Conservation (phyloP, 768 basidiomycete species). For the Xanthoconium purpureum region DNA sequence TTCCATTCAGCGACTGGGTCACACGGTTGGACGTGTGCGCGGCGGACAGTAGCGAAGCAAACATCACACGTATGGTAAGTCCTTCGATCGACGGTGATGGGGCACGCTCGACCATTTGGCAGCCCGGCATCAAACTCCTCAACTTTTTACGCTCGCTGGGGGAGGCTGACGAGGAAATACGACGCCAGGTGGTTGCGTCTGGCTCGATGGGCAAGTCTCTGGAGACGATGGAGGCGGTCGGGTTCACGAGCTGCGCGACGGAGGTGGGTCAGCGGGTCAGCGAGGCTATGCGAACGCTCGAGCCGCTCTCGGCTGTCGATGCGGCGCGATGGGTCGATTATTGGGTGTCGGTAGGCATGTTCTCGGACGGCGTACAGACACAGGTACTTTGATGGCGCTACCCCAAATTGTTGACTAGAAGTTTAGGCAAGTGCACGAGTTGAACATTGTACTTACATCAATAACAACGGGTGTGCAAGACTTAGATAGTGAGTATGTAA, state of each 20-base stretch:
- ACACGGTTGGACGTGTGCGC: conserved; percentile 22
- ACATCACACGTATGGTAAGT: conserved; percentile 30
- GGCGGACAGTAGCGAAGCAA: conserved; percentile 17
- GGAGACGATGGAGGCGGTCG: not conserved
- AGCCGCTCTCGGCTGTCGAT: conserved; percentile 25
- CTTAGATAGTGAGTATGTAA: too few relatives aligned
- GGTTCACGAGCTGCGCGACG: conserved; percentile 21
- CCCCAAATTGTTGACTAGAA: not conserved
- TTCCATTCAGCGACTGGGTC: conserved; percentile 33
- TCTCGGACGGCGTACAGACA: conserved; percentile 1
- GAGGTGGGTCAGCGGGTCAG: conserved; percentile 32
- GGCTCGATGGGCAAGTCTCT: not conserved
- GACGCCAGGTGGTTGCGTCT: not conserved
- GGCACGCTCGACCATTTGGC: not conserved
- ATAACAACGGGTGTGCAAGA: too few relatives aligned
- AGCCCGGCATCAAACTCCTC: conserved; percentile 36
- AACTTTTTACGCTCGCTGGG: conserved; percentile 25
- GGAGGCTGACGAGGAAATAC: conserved; percentile 12
- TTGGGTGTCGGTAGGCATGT: conserved; percentile 33
- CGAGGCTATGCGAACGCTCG: conserved; percentile 31
- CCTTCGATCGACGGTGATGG: not conserved
- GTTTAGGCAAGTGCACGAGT: conserved; percentile 4
- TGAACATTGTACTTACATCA: too few relatives aligned
- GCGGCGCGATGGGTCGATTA: conserved; percentile 38
- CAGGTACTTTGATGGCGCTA: not conserved